Base-by-base conservation (phyloP, 768 basidiomycete species). In the Rhizopogon rudus region DNA sequence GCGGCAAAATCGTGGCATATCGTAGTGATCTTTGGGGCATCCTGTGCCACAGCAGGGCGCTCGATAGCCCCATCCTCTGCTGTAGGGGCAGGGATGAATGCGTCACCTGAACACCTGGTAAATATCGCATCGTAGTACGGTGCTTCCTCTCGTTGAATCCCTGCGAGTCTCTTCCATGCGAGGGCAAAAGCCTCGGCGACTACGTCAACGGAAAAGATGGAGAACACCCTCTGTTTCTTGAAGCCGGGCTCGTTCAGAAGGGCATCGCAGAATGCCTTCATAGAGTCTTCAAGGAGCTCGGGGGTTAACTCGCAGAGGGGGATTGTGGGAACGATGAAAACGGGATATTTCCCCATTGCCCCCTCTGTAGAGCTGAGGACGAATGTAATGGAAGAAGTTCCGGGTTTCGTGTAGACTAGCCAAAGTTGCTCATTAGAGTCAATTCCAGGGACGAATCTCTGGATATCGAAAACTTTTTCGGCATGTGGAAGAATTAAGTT, bases 401-500 rank as follows among this genome's bases (percentile, higher is more conserved):
- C 65, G 16, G 69, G 64, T 4, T 61, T 60, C 28, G 75, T 74
- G 76, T 77, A 81, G 28, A 78, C 58, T 52, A 82, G 63, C 82
- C 81, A 82, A 60, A 81, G 69, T 28, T 72, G 69, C 31, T 63
- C 67, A 14, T 59, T 20, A 39, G 52, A 58, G 22, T 69, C 60
- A 3, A 64, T 58, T 43, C 50, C 59, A 31, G 66, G 52, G 1
- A 65, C 37, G n/a, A 59, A 57, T 22, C 68, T 62, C 8, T 65
- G 61, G 43, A 63, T 56, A 20, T 65, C 67, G 52, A 76, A 61
- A 44, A 71, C 67, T 58, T 77, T 76, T 49, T 77, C 70, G 1
- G 82, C 81, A 49, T 78, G 77, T 1, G 77, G 80, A 2, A 81
- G 65, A 46, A 84, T 75, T 49, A 82, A 77, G 55, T 83, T 82